phyloP scores from a whole-genome alignment of 2,329 filamentous ascomycete species.

The Aspergillus awamori region DNA sequence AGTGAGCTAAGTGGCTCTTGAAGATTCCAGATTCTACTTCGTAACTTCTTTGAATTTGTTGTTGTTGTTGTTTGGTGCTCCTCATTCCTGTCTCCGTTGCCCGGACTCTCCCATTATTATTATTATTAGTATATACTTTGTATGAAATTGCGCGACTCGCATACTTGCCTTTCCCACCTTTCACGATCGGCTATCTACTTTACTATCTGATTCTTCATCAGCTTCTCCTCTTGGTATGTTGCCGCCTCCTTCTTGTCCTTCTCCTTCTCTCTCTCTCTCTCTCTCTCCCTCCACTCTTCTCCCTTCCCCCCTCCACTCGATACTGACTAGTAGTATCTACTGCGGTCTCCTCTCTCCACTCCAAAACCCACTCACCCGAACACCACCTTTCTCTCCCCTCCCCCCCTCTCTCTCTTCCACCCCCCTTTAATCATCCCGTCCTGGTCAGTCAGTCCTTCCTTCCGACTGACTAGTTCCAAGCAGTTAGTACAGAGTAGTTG shows the following conservation, averaged over 20 bases:
- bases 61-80: neutral
- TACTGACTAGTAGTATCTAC: too few species aligned
- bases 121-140: too few species aligned
- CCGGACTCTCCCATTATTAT: neutral
- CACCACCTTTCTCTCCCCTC: too few species aligned
- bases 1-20: neutral
- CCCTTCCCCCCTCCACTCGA: neutral
- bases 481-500: neutral
- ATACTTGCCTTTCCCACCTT: conserved; percentile 6
- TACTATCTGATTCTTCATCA: neutral
- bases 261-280: neutral
- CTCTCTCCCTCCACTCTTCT: neutral
- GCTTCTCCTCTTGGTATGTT: neutral
- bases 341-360: neutral
- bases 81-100: neutral
- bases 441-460: neutral
- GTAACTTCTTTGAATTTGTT: neutral
- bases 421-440: conserved; percentile 1
- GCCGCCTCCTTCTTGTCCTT: conserved; percentile 3
- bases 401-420: neutral
- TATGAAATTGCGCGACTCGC: neutral
- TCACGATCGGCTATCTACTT: neutral
- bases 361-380: neutral
- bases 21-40: neutral
- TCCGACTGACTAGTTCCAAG: too few species aligned